Evolutionary conservation across 768 basidiomycete species (phyloP), one percentile per base, ranked within the genome.

Genomic region (Auricularia heimuer): DNA sequence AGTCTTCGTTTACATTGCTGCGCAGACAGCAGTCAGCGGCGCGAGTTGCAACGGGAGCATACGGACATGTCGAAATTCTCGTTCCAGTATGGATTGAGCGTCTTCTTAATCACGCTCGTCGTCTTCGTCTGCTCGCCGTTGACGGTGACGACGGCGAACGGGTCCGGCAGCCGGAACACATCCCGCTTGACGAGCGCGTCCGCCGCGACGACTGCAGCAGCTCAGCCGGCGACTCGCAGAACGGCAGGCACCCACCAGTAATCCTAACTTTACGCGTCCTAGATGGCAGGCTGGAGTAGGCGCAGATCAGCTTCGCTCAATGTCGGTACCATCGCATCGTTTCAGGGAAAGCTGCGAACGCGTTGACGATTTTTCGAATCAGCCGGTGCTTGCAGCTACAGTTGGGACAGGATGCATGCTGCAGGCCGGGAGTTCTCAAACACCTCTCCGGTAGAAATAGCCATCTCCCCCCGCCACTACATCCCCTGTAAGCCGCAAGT

Each of bases 51-150:
- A 35, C 61, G 54, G 58, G 11, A 45, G 3, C 18, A 4, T 3
- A 74, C 89, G 72, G 67, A 96, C 95, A 99, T 89, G 73, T 98
- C 96, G 75, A 99, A 98, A 73, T 90, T 91, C 79, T 98, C 96
- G 73, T 93, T 96, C 94, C 94, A 97, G 76, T 96, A 95, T 0
- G 94, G 91, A 76, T 94, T 94, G 60, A 94, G 76, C 0, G 92
- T 93, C 78, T 92, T 95, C 81, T 94, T 98, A 72, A 98, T 97
- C 39, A 96, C 96, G 64, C 90, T 92, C 16, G 95, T 98, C 1
- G 96, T 96, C 69, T 93, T 90, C 0, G 95, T 98, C 76, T 98
- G 95, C 75, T 97, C 94, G 3, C 94, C 93, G 70, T 99, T 97
- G 54, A 98, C 94, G 24, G 96, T 98, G 75, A 99, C 89, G 71